Evolutionary conservation across 164 flowering plant species (phyloP), one percentile per base, ranked within the genome.

Genomic region (Umbilicus rupestris): DNA sequence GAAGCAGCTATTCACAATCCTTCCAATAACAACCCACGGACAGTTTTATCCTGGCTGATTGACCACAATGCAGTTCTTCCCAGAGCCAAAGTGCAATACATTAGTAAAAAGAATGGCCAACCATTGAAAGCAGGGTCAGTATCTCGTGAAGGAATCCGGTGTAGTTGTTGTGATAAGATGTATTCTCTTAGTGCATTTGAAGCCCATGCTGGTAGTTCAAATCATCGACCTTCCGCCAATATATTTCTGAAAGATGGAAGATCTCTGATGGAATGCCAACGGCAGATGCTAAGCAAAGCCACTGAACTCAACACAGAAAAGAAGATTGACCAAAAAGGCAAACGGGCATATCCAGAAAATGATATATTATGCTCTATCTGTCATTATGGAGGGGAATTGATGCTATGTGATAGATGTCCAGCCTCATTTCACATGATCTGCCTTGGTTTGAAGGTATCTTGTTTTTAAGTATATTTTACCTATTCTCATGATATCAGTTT

Each of bases 361-460:
- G 97, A 94, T 66, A 5, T 70, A 65, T 82, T 87, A 60, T 94
- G 98, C 73, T 79, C 87, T 37, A 72, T 89, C 26, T 90, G 98
- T 74, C 93, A 80, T 64, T 83, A 79, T 78, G 97, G 93, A 7
- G 97, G 99, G 63, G 74, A 78, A n/a, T 69, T 91, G 62, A 20
- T 91, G 68, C 67, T 89, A 59, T 94, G 98, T 72, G 96, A 94
- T 75, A 75, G 65, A 26, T 94, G 98, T 46, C 98, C 97, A 33
- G 82, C 98, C 9, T 71, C 96, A n/a, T 93, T 83, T 66, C 97
- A 93, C 70, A 72, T 75, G 60, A 62, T 50, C 63, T 93, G 98
- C 72, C 77, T 95, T 37, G 83, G 83, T 70, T 63, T 92, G 71
- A 66, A 84, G 97, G 99, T 91, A 66, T 14, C 58, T 41, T 41